Conservation (phyloP, 192 early-diverging fungal genomes). For the Coemansia sp. region DNA sequence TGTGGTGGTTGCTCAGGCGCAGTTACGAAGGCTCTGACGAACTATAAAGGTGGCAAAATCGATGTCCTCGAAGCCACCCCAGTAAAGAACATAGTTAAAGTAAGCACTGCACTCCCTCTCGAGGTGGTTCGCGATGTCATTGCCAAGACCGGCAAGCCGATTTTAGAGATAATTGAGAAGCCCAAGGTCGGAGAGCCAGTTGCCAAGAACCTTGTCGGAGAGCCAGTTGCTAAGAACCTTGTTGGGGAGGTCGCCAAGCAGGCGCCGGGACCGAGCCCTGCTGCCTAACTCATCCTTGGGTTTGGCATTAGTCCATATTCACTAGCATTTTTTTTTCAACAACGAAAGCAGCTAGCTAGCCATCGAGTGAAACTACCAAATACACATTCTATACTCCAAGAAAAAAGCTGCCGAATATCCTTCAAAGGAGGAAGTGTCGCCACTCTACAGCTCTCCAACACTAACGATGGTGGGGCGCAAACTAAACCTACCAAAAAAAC, state of each 20-base stretch:
- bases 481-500: background rate
- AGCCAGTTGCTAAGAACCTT: background rate
- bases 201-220: background rate
- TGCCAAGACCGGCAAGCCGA: background rate
- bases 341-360: background rate
- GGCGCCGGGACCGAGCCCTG: background rate
- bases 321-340: background rate
- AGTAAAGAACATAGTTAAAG: background rate
- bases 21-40: slow-evolving; percentile 13
- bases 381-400: too few relatives aligned
- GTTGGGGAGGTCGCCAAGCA: background rate
- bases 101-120: background rate
- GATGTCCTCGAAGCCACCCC: background rate
- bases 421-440: too few relatives aligned
- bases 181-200: background rate
- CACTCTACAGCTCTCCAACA: background rate
- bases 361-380: background rate
- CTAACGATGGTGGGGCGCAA: background rate
- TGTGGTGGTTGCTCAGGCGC: slow-evolving; percentile 29
- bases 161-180: background rate
- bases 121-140: background rate
- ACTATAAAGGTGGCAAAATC: background rate
- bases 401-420: too few relatives aligned
- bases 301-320: background rate
- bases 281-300: background rate